Evolutionary conservation across 768 basidiomycete species (phyloP).

Genomic region (Rhodosporidiobolus sp.): DNA sequence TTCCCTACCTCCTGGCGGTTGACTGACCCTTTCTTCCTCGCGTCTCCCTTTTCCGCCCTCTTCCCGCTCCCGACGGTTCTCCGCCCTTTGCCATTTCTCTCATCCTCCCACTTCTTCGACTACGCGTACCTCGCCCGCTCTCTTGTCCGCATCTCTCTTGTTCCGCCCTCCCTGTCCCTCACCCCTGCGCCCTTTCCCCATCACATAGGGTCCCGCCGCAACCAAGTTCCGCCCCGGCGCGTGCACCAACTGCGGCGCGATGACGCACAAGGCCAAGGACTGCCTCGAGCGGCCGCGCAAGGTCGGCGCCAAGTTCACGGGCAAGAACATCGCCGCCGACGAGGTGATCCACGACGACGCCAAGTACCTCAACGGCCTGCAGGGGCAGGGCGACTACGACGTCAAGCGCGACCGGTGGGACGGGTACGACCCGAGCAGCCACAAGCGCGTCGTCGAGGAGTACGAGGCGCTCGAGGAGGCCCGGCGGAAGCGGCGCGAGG

Average conservation of each 20-base stretch:
- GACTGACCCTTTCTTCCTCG: neutral
- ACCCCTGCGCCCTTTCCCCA: neutral
- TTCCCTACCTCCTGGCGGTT: neutral
- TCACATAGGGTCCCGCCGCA: constrained; percentile 68
- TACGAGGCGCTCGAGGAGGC: constrained; percentile 89
- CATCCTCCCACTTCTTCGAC: too few species aligned
- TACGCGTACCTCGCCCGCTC: neutral
- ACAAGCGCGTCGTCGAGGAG: constrained; percentile 84
- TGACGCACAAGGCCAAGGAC: constrained; percentile 85
- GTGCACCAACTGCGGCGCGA: constrained; percentile 97
- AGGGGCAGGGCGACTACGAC: constrained; percentile 59
- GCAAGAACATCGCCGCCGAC: constrained; percentile 83
- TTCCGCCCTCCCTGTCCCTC: too few species aligned
- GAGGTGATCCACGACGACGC: constrained; percentile 80
- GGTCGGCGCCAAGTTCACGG: constrained; percentile 90
- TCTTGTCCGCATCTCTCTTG: neutral
- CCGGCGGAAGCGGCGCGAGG: constrained; percentile 83
- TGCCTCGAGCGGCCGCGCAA: constrained; percentile 95
- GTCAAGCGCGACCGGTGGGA: constrained; percentile 98
- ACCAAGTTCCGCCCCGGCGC: constrained; percentile 97
- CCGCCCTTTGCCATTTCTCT: too few species aligned
- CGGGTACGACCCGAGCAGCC: constrained; percentile 86
- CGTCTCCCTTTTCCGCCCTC: too few species aligned
- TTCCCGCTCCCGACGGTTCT: too few species aligned
- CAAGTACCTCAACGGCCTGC: constrained; percentile 50